Percentiles rank a stretch among this genome's conserved stretches.
phyloP scores from a whole-genome alignment of 1,284 basidiomycete species.

The Malassezia restricta region DNA sequence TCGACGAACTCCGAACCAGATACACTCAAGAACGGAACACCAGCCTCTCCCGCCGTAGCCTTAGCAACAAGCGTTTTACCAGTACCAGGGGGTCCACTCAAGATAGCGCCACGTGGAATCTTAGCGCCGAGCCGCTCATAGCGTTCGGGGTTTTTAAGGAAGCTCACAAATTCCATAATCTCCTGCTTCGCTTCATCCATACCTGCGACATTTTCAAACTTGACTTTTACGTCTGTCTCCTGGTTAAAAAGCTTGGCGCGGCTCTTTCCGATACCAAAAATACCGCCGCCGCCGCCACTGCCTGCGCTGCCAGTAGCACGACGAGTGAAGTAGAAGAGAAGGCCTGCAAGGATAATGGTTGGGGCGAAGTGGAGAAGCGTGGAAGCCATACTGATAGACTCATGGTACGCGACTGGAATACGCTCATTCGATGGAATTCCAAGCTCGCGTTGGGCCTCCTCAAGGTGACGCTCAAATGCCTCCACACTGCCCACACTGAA shows the following conservation, averaged over 20 bases:
- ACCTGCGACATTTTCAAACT: constrained; percentile 90
- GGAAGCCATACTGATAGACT: constrained; percentile 74
- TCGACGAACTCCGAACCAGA: constrained; percentile 99
- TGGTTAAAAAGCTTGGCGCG: constrained; percentile 92
- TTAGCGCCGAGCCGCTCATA: constrained; percentile 96
- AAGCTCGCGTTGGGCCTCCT: constrained; percentile 83
- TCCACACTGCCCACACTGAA: constrained; percentile 98
- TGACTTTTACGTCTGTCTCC: constrained; percentile 83
- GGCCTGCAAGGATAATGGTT: constrained; percentile 76
- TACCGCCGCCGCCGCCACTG: constrained; percentile 53
- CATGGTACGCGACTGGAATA: constrained; percentile 91
- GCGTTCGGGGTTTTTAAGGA: constrained; percentile 86
- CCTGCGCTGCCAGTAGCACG: constrained; percentile 52
- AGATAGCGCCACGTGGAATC: constrained; percentile 93
- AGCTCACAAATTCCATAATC: constrained; percentile 99
- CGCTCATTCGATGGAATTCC: constrained; percentile 81
- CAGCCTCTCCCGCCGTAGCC: constrained; percentile 93
- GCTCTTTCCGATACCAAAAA: constrained; percentile 95
- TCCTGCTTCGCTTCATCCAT: constrained; percentile 99
- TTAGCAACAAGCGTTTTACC: constrained; percentile 97
- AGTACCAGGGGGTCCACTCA: constrained; percentile 94
- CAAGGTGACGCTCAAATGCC: constrained; percentile 85
- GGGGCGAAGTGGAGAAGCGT: constrained; percentile 85
- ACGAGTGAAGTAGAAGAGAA: constrained; percentile 79
- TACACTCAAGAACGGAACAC: constrained; percentile 92